Percentiles rank a stretch among this genome's conserved stretches.
phyloP scores from a whole-genome alignment of 305 asterid species.

The Fraxinus dipetala region DNA sequence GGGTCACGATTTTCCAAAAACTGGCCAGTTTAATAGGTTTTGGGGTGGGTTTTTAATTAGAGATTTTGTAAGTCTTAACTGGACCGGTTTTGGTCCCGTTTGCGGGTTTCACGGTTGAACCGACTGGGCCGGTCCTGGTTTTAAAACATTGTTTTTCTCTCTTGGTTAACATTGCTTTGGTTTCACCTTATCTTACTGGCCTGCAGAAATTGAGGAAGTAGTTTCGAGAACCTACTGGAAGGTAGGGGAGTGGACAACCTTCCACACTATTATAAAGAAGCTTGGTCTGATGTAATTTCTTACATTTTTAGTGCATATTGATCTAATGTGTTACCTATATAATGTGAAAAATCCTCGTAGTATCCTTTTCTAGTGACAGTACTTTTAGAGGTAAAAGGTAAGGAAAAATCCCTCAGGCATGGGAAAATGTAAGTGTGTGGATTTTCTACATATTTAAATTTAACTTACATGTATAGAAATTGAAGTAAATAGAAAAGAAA shows the following conservation, averaged over 20 bases:
- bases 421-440: background rate
- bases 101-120: no score
- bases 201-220: background rate
- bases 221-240: background rate
- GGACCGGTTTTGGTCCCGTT: no score
- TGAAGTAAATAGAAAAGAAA: background rate
- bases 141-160: no score
- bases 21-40: no score
- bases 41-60: no score
- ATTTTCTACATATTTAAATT: no score
- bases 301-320: background rate
- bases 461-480: background rate
- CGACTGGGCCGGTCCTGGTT: no score
- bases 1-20: no score
- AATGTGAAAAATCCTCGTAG: background rate
- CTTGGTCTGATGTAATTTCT: background rate
- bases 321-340: background rate
- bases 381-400: background rate
- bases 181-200: background rate
- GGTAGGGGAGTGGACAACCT: background rate
- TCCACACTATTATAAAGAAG: background rate
- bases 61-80: no score
- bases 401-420: background rate
- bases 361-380: background rate
- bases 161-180: background rate